A percentile compares a stretch with the other conserved stretches of the same genome.
phyloP scores from a whole-genome alignment of 2,329 filamentous ascomycete species.

The Fusarium scirpi region DNA sequence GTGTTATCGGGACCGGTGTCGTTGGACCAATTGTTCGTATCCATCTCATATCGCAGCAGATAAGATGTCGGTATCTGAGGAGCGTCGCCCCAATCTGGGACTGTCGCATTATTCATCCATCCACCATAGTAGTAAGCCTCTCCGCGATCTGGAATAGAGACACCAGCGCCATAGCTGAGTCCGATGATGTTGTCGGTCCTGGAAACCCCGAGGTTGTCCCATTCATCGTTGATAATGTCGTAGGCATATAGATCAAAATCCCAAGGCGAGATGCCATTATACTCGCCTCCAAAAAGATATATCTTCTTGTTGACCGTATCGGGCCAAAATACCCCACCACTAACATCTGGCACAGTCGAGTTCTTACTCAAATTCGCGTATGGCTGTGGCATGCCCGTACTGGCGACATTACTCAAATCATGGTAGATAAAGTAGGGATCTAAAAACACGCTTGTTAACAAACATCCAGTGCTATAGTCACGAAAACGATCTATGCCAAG shows the following conservation, averaged over 20 bases:
- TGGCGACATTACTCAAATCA: conserved; percentile 61
- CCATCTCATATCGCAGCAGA: conserved; percentile 69
- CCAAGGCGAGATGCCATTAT: conserved; percentile 59
- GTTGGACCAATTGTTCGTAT: conserved; percentile 63
- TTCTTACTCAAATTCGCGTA: conserved; percentile 71
- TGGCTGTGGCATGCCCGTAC: conserved; percentile 63
- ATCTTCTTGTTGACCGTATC: conserved; percentile 73
- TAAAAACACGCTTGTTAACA: conserved; percentile 24
- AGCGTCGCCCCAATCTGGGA: conserved; percentile 62
- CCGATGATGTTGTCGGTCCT: conserved; percentile 55
- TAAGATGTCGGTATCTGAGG: conserved; percentile 61
- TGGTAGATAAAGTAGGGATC: conserved; percentile 62
- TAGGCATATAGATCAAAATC: conserved; percentile 67
- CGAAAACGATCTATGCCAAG: neutral
- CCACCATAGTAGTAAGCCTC: conserved; percentile 73
- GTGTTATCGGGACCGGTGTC: conserved; percentile 64
- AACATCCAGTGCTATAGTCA: neutral
- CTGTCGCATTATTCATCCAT: conserved; percentile 67
- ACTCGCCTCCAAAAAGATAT: conserved; percentile 73
- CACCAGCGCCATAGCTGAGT: conserved; percentile 68
- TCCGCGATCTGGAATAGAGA: conserved; percentile 65
- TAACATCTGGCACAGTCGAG: conserved; percentile 61
- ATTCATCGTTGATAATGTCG: conserved; percentile 67
- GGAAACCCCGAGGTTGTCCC: conserved; percentile 61
- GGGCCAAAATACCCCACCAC: conserved; percentile 66